Conservation (phyloP, 257 asterid genomes). For the Lantana camara region DNA sequence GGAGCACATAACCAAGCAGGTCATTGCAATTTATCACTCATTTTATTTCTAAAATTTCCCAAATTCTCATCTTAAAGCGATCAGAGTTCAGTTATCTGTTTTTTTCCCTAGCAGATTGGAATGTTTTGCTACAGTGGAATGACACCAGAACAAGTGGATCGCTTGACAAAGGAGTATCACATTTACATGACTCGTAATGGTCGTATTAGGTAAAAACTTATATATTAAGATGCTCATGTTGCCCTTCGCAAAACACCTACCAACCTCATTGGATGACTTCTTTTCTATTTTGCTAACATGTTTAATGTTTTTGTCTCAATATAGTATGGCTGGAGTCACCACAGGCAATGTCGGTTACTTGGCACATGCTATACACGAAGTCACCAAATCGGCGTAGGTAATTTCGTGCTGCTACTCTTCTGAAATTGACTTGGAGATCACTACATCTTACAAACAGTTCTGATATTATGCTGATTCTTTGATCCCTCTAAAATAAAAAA, state of each 20-base stretch:
- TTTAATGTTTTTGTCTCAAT: no score
- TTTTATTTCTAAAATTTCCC: not conserved
- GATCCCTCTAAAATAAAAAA: not conserved
- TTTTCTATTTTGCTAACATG: no score
- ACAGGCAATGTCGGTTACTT: slow-evolving; percentile 69
- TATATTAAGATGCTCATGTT: no score
- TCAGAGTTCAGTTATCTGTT: not conserved
- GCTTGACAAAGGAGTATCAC: slow-evolving; percentile 81
- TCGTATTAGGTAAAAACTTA: slow-evolving; percentile 88
- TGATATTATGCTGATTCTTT: not conserved
- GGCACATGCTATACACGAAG: slow-evolving; percentile 79
- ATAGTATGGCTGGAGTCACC: slow-evolving; percentile 87
- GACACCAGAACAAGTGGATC: slow-evolving; percentile 98
- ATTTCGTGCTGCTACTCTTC: no score
- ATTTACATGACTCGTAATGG: slow-evolving; percentile 97
- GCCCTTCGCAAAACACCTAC: no score
- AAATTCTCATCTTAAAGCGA: not conserved
- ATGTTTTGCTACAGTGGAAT: slow-evolving; percentile 98
- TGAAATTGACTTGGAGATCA: no score
- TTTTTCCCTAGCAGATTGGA: slow-evolving; percentile 64
- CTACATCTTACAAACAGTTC: no score
- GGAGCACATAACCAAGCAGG: slow-evolving; percentile 99
- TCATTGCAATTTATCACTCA: slow-evolving; percentile 23
- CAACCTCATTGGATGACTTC: not conserved
- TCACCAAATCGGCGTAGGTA: no score